Evolutionary conservation across 2,329 filamentous ascomycete genomes (phyloP).

Genomic region (Aspergillus latus): DNA sequence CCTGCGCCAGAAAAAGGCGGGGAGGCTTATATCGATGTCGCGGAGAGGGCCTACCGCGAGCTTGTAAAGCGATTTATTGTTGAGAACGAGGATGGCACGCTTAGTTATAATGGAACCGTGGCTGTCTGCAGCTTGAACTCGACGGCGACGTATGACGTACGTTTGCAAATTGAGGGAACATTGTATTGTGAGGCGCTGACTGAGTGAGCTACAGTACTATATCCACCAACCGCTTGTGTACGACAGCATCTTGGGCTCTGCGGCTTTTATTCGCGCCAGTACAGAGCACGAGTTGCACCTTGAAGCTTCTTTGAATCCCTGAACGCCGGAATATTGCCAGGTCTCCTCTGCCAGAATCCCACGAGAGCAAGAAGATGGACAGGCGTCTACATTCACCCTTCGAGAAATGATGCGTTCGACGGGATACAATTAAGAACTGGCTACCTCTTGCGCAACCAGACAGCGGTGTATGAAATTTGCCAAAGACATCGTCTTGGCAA

Average conservation of each 20-base stretch:
- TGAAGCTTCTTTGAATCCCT: too few relatives aligned
- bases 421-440: too few relatives aligned
- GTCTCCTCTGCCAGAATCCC: too few relatives aligned
- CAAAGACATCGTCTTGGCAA: too few relatives aligned
- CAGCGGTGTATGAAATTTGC: too few relatives aligned
- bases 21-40: constrained; percentile 37
- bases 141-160: constrained; percentile 53
- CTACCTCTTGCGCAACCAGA: too few relatives aligned
- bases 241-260: constrained; percentile 27
- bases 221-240: constrained; percentile 25
- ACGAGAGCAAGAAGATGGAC: too few relatives aligned
- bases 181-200: not conserved
- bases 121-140: constrained; percentile 51
- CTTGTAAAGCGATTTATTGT: constrained; percentile 50
- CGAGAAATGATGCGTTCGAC: too few relatives aligned
- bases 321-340: too few relatives aligned
- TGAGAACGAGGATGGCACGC: constrained; percentile 48
- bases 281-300: constrained; percentile 25
- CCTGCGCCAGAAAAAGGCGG: constrained; percentile 14
- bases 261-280: constrained; percentile 29
- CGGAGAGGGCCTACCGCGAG: constrained; percentile 46
- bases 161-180: constrained; percentile 6
- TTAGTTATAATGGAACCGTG: constrained; percentile 55
- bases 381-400: too few relatives aligned
- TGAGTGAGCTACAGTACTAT: constrained; percentile 25